A percentile compares a stretch with the other conserved stretches of the same genome.
phyloP scores from a whole-genome alignment of 129 eudicot genomes.

The Gnaphalium uliginosum region DNA sequence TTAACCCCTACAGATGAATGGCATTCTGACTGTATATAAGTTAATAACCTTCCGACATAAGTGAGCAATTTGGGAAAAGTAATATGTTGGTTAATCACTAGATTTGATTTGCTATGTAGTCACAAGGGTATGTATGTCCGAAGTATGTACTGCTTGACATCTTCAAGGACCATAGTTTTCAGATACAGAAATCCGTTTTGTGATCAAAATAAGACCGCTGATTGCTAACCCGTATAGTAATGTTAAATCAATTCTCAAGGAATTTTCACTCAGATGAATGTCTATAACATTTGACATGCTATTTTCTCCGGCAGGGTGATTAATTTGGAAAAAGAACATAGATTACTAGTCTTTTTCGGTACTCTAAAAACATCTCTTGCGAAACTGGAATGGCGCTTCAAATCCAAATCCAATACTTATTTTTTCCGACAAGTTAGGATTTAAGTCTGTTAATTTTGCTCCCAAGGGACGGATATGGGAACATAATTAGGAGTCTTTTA shows the following conservation, averaged over 20 bases:
- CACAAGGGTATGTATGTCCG: not conserved
- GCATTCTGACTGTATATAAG: not conserved
- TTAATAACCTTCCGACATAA: not conserved
- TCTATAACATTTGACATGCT: not conserved
- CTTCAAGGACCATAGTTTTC: not conserved
- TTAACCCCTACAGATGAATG: not conserved
- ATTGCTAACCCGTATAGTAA: not conserved
- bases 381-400: not conserved
- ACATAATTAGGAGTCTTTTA: not conserved
- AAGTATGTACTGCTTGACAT: not conserved
- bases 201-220: not conserved
- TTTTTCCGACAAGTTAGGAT: not conserved
- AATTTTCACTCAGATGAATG: not conserved
- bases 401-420: not conserved
- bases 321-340: not conserved
- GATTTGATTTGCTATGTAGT: not conserved
- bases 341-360: not conserved
- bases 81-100: not conserved
- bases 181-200: not conserved
- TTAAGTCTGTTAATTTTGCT: not conserved
- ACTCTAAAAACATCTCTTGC: not conserved
- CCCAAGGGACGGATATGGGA: not conserved
- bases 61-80: not conserved
- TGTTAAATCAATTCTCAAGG: too few relatives aligned
- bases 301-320: not conserved